Evolutionary conservation across 805 yeast species (phyloP).

Genomic region (Zygosaccharomyces siamensis): DNA sequence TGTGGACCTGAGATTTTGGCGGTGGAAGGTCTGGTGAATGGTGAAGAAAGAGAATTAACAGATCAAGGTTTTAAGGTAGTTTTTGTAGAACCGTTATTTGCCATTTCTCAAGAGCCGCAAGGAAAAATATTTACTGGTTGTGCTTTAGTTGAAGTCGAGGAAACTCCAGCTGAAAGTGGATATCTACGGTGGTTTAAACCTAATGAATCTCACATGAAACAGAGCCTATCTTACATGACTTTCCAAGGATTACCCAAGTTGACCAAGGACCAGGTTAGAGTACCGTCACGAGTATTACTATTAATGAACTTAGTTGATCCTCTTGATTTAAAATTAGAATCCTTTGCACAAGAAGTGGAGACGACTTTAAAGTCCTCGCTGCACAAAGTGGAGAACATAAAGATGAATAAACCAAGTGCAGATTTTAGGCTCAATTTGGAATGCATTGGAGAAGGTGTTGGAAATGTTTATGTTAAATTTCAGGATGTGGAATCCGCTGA

Average conservation of each 20-base stretch:
- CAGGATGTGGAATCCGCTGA: constrained; percentile 46
- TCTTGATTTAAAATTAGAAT: constrained; percentile 54
- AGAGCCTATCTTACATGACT: constrained; percentile 24
- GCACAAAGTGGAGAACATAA: constrained; percentile 45
- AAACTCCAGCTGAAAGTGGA: background rate
- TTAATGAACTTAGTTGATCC: constrained; percentile 62
- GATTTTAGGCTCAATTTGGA: constrained; percentile 43
- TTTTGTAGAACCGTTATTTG: constrained; percentile 12
- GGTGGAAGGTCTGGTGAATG: constrained; percentile 13
- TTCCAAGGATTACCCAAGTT: constrained; percentile 38
- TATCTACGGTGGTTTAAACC: constrained; percentile 21
- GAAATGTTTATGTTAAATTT: constrained; percentile 69
- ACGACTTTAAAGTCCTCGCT: constrained; percentile 43
- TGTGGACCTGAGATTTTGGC: constrained; percentile 23
- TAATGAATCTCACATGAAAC: constrained; percentile 19
- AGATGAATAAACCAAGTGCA: constrained; percentile 54
- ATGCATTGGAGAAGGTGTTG: constrained; percentile 52
- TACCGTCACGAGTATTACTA: constrained; percentile 49
- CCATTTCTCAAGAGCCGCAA: background rate
- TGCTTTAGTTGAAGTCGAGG: constrained; percentile 22
- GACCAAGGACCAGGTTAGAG: constrained; percentile 24
- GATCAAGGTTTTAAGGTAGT: constrained; percentile 8
- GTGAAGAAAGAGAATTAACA: constrained; percentile 11
- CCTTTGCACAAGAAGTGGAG: constrained; percentile 44
- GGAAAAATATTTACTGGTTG: constrained; percentile 25